These are phyloP conservation scores for Paecilomyces sp. DNA, from an alignment of 2,329 filamentous ascomycete genomes.

Conservation along the genomic window DNA sequence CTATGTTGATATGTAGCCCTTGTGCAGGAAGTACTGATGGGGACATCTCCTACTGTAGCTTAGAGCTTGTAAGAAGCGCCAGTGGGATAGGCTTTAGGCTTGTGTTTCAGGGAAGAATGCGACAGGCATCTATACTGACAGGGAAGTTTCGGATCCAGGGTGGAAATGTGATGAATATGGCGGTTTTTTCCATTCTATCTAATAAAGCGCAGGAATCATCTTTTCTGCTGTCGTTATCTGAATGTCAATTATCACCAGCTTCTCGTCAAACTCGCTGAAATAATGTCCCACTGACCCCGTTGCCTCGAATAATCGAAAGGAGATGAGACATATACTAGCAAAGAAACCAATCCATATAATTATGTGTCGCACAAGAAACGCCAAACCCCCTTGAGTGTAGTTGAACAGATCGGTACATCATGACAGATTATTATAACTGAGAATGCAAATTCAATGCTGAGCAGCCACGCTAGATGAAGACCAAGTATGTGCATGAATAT, in stretches of 20 bases:
- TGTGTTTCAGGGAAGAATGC: neutral
- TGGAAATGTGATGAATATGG: neutral
- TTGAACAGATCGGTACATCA: neutral
- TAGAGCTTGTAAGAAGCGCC: no score
- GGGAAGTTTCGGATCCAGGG: neutral
- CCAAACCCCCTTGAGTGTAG: neutral
- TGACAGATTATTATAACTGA: neutral
- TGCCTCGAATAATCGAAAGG: neutral
- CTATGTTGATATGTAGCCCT: no score
- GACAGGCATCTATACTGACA: neutral
- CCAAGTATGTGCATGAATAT: constrained; percentile 4
- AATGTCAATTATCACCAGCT: neutral
- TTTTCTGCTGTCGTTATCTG: neutral
- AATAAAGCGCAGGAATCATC: neutral
- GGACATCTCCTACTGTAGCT: no score
- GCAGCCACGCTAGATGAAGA: neutral
- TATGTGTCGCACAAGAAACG: neutral
- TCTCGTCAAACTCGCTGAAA: neutral
- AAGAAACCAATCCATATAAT: neutral
- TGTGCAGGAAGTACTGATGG: no score
- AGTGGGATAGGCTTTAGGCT: no score
- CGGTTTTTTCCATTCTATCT: neutral
- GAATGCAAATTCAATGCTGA: neutral
- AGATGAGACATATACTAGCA: neutral
- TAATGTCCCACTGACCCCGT: neutral